These are phyloP conservation scores for Hanseniaspora nectarophila DNA, from an alignment of 805 yeast species.

Conservation along the genomic window DNA sequence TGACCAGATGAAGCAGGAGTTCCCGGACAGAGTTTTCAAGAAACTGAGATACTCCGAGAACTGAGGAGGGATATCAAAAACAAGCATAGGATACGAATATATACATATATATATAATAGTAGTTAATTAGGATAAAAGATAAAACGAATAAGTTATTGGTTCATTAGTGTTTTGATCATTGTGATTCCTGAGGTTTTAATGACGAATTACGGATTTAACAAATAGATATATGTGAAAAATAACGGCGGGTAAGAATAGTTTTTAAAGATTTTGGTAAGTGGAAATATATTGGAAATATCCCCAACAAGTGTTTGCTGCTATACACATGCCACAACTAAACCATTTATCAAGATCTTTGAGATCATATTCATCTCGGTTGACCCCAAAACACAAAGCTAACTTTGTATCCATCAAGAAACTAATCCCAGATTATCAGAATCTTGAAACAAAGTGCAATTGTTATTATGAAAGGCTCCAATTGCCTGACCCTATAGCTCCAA, in stretches of 20 bases:
- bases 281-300: too few species aligned
- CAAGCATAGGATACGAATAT: constrained; percentile 4
- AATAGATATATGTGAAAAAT: too few species aligned
- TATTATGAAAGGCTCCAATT: constrained; percentile 17
- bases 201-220: too few species aligned
- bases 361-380: background rate
- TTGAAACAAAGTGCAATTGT: constrained; percentile 18
- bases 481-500: constrained; percentile 16
- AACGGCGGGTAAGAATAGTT: too few species aligned
- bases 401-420: background rate
- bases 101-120: too few species aligned
- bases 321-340: too few species aligned
- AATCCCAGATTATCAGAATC: background rate
- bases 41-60: constrained; percentile 1
- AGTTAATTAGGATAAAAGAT: background rate
- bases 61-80: background rate
- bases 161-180: too few species aligned
- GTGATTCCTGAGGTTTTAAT: too few species aligned
- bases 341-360: background rate
- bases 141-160: too few species aligned
- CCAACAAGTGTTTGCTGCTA: too few species aligned
- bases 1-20: background rate
- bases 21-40: constrained; percentile 5
- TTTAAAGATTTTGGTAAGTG: too few species aligned
- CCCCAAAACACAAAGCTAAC: background rate